Percentiles rank a stretch among this genome's conserved stretches.
Evolutionary conservation across 1,284 basidiomycete genomes (phyloP).

Genomic region (Ustilago crameri): DNA sequence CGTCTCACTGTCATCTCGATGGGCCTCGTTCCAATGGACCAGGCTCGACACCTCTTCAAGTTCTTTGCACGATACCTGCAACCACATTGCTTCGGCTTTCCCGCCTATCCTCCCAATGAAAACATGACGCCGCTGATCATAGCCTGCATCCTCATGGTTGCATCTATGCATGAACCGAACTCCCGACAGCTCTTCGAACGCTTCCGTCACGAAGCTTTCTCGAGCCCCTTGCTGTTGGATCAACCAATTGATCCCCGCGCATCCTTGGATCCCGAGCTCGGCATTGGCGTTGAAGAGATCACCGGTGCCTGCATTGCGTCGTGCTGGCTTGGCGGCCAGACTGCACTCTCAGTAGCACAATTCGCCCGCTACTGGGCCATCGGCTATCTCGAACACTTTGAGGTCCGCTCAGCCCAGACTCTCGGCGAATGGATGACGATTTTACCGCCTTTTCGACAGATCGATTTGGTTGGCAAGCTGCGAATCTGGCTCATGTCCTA

Average conservation of each 20-base stretch:
- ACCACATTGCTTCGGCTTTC: conserved; percentile 61
- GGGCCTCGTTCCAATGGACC: conserved; percentile 55
- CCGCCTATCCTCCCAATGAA: conserved; percentile 57
- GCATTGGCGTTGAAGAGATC: conserved; percentile 64
- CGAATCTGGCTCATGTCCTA: conserved; percentile 63
- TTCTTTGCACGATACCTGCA: conserved; percentile 60
- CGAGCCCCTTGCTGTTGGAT: conserved; percentile 41
- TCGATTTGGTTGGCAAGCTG: conserved; percentile 54
- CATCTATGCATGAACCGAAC: conserved; percentile 55
- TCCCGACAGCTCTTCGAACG: conserved; percentile 38
- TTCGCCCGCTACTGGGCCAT: conserved; percentile 57
- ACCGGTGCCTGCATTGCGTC: conserved; percentile 59
- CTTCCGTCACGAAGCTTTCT: conserved; percentile 50
- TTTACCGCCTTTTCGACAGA: conserved; percentile 59
- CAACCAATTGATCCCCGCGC: conserved; percentile 40
- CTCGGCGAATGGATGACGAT: conserved; percentile 58
- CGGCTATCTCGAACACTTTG: conserved; percentile 58
- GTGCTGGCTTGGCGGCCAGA: conserved; percentile 54
- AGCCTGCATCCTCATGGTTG: conserved; percentile 55
- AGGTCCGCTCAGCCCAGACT: conserved; percentile 53
- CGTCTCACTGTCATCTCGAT: conserved; percentile 58
- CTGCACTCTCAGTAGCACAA: conserved; percentile 40
- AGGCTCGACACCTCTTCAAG: conserved; percentile 54
- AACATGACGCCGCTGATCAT: conserved; percentile 63
- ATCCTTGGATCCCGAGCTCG: conserved; percentile 59